These are phyloP conservation scores for Epithemia pelagica DNA, from an alignment of 108 stramenopile genomes.

Conservation along the genomic window DNA sequence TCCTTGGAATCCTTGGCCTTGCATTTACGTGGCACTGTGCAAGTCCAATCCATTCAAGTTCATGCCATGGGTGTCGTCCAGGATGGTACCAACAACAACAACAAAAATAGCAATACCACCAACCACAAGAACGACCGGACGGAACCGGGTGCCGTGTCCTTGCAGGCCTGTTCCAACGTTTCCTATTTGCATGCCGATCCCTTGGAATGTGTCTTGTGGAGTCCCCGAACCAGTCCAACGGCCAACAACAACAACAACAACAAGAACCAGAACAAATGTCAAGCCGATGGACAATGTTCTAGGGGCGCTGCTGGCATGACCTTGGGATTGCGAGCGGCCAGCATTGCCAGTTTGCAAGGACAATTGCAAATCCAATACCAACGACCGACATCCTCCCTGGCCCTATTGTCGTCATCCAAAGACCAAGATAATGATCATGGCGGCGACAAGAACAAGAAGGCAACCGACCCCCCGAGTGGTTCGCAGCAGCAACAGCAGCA, in stretches of 20 bases:
- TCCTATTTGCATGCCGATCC: constrained; percentile 40
- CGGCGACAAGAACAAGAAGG: constrained; percentile 22
- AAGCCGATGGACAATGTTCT: constrained; percentile 71
- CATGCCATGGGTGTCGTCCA: constrained; percentile 4
- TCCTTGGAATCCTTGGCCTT: constrained; percentile 19
- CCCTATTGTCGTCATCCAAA: not conserved
- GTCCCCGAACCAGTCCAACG: constrained; percentile 32
- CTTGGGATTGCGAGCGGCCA: constrained; percentile 59
- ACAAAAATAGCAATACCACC: not conserved
- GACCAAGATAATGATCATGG: constrained; percentile 22
- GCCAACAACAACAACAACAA: constrained; percentile 27
- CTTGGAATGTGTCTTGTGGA: constrained; percentile 34
- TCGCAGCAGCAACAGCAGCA: constrained; percentile 18
- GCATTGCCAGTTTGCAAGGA: constrained; percentile 65
- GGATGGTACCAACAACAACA: not conserved
- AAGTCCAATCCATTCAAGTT: constrained; percentile 33
- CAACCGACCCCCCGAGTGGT: constrained; percentile 25
- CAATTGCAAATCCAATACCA: constrained; percentile 49
- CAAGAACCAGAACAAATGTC: constrained; percentile 22
- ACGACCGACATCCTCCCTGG: not conserved
- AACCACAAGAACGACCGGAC: not conserved
- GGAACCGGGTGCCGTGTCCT: constrained; percentile 3
- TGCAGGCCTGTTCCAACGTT: not conserved
- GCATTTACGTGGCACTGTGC: constrained; percentile 37
- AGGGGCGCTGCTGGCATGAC: constrained; percentile 73